Conservation (phyloP, 371 early-diverging fungal species). For the Apophysomyces ossiformis region DNA sequence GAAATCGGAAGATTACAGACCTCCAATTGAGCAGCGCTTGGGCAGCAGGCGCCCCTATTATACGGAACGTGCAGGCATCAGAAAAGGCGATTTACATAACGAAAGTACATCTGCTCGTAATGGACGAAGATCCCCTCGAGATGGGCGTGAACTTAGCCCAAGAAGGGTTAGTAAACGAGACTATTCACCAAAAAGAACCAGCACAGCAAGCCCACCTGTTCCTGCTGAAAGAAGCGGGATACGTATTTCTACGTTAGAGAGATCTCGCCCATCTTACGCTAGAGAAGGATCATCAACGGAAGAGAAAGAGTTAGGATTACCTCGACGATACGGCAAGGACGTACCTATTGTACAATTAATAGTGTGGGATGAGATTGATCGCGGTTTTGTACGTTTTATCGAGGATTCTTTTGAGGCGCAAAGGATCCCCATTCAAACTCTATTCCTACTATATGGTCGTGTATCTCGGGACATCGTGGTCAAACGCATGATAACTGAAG, state of each 20-base stretch:
- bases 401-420: slow-evolving; percentile 24
- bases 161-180: not conserved
- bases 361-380: slow-evolving; percentile 24
- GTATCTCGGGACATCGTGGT: slow-evolving; percentile 22
- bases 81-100: not conserved
- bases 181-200: too few relatives aligned
- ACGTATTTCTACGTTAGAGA: not conserved
- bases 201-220: not conserved
- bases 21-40: not conserved
- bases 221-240: not conserved
- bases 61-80: not conserved
- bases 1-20: not conserved
- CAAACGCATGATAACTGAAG: slow-evolving; percentile 52
- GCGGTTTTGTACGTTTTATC: slow-evolving; percentile 18
- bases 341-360: slow-evolving; percentile 26
- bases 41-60: not conserved
- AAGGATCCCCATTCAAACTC: slow-evolving; percentile 16
- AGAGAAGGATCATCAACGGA: not conserved
- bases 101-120: not conserved
- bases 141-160: slow-evolving; percentile 1
- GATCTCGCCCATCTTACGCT: not conserved
- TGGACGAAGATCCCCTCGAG: not conserved
- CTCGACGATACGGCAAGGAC: slow-evolving; percentile 11
- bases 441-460: slow-evolving; percentile 20
- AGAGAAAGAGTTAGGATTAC: not conserved